Evolutionary conservation across 805 yeast genomes (phyloP).

Genomic region (Yamadazyma akitaensis): DNA sequence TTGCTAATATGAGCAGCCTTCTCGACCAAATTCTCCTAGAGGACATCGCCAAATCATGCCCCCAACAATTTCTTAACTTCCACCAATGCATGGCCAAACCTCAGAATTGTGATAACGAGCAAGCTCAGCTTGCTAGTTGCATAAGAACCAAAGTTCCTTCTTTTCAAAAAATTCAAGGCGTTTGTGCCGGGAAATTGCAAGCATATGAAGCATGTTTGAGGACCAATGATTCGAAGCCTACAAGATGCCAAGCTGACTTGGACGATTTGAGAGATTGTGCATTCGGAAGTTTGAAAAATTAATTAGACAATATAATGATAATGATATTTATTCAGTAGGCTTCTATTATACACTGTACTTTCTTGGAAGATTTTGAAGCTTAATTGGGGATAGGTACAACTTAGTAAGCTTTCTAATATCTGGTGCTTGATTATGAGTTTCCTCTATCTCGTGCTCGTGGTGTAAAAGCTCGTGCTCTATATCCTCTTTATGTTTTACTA

Average conservation of each 20-base stretch:
- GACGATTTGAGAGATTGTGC: slow-evolving; percentile 65
- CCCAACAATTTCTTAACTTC: slow-evolving; percentile 65
- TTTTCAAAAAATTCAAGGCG: slow-evolving; percentile 61
- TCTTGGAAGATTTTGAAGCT: slow-evolving; percentile 27
- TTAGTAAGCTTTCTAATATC: slow-evolving; percentile 29
- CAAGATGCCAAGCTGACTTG: slow-evolving; percentile 53
- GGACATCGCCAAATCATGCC: slow-evolving; percentile 75
- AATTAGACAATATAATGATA: not conserved
- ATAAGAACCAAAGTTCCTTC: slow-evolving; percentile 66
- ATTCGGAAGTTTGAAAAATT: slow-evolving; percentile 28
- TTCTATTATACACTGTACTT: slow-evolving; percentile 19
- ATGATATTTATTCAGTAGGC: not conserved
- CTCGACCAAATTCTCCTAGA: slow-evolving; percentile 74
- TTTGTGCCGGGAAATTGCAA: slow-evolving; percentile 56
- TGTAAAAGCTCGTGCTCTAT: slow-evolving; percentile 82
- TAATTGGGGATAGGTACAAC: slow-evolving; percentile 26
- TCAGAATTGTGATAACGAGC: slow-evolving; percentile 54
- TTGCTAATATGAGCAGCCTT: slow-evolving; percentile 14
- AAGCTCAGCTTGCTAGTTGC: slow-evolving; percentile 56
- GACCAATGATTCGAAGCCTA: slow-evolving; percentile 40
- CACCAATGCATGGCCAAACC: slow-evolving; percentile 69
- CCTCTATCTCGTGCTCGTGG: slow-evolving; percentile 83
- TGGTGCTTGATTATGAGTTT: slow-evolving; percentile 34
- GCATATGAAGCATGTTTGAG: slow-evolving; percentile 66
- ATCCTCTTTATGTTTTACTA: slow-evolving; percentile 80